Base-by-base conservation (phyloP, 768 basidiomycete genomes). In the Mycena albidolilacea region DNA sequence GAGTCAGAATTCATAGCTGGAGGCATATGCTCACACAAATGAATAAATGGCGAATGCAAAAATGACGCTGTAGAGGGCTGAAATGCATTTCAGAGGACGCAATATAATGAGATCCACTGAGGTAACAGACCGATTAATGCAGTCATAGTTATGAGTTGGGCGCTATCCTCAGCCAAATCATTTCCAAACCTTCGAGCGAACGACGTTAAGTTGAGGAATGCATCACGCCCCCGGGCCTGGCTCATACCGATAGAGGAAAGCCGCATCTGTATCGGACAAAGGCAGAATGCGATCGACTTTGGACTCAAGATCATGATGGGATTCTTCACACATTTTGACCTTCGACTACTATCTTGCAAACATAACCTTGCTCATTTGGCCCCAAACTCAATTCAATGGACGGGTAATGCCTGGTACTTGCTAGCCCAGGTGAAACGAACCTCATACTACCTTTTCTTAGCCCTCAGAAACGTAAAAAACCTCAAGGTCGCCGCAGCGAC, bases 191-290 rank as follows among this genome's bases (percentile, higher is more conserved):
- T 52, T 52, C n/a, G 50, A 52, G 21, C 21, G 50, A 21, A 52
- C 21, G 50, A 21, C 19, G 10, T 52, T 52, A n/a, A 52, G 50
- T 21, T 52, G 5, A n/a, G 21, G 21, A 52, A n/a, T 52, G 50
- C 44, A 52, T n/a, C 19, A 48, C 46, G 46, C 8, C 8, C 12
- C 6, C 50, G n/a, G 50, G n/a, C n/a, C 7, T 52, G 50, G 50
- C 50, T n/a, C 19, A 52, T 52, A 52, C n/a, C 50, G 50, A 52
- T 52, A 52, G n/a, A n/a, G n/a, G n/a, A n/a, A n/a, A n/a, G n/a
- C n/a, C n/a, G n/a, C n/a, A n/a, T n/a, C n/a, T n/a, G 50, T 52
- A 21, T 52, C n/a, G n/a, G 50, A 52, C 50, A 52, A 52, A 52
- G n/a, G 50, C 23, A 23, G 23, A 23, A 23, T 23, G 23, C 23